Conservation (phyloP, 176 grass and related monocot species). For the Chrysopogon serrulatus region DNA sequence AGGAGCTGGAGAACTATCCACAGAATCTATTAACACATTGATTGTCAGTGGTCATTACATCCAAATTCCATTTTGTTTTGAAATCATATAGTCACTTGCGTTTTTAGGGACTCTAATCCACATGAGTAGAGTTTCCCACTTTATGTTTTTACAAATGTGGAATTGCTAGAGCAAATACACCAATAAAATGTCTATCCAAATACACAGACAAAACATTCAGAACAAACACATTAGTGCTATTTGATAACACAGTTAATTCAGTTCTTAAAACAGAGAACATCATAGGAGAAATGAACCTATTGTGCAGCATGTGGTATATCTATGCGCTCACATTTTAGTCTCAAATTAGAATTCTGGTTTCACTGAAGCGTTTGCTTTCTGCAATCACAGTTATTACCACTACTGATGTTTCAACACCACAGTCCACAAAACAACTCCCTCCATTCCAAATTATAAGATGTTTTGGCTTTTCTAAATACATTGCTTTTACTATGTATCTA, state of each 20-base stretch:
- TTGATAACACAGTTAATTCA: background rate
- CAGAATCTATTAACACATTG: background rate
- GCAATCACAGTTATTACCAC: background rate
- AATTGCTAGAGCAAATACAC: background rate
- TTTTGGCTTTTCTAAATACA: background rate
- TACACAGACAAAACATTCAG: background rate
- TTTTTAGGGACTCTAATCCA: background rate
- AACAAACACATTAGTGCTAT: background rate
- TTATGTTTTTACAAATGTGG: background rate
- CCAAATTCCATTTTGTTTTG: background rate
- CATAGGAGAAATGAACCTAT: background rate
- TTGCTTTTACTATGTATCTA: background rate
- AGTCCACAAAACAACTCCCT: background rate
- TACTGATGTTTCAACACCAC: constrained; percentile 10
- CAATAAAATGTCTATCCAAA: background rate
- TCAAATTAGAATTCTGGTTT: background rate
- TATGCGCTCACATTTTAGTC: background rate
- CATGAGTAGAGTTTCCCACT: background rate
- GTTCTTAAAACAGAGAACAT: background rate
- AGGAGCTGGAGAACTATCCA: background rate
- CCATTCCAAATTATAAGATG: background rate
- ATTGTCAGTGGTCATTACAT: background rate
- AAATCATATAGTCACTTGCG: background rate
- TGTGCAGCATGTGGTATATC: background rate
- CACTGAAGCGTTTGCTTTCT: background rate